Evolutionary conservation across 2,329 filamentous ascomycete genomes (phyloP), one percentile per base, ranked within the genome.

Genomic region (Chrysoporthe deuterocubensis): DNA sequence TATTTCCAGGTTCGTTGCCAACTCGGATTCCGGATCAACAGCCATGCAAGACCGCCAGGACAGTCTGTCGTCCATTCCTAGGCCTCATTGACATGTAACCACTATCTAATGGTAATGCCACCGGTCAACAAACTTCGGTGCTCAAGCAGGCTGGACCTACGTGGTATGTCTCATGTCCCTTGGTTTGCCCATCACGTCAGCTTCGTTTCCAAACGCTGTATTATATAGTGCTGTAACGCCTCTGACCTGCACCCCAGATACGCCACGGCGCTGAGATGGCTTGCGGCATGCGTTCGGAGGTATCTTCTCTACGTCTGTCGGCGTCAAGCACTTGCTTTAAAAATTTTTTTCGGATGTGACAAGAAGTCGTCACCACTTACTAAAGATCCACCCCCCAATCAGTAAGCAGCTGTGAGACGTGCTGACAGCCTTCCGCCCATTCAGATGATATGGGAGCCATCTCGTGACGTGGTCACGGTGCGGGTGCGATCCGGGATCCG

Each of bases 381-480:
- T 16, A 4, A 62, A 34, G 7, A 7, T 37, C 40, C 26, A 7
- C 58, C 26, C 58, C 40, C n/a, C 57, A 43, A 21, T 26, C 58
- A 32, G 58, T 61, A 42, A 61, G 58, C 40, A 21, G 11, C 43
- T 16, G 43, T 48, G 26, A 48, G 11, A 48, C 4, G 37, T 61
- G 11, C 5, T n/a, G 4, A 32, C 18, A 46, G 37, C 16, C 16
- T 8, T 8, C 42, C 26, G 9, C 42, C 42, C 59, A 62, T n/a
- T 6, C 16, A 18, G 8, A n/a, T 18, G 26, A 21, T 54, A 54
- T 5, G 11, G 8, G 13, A 42, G 34, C 18, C 32, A n/a, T 63
- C 61, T 63, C 34, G 61, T 63, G 61, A 63, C 46, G 34, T 21
- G 18, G 46, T 21, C 26, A 42, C 16, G 46, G 61, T 32, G 61